Evolutionary conservation across 2,329 filamentous ascomycete genomes (phyloP), one percentile per base, ranked within the genome.

Genomic region (Sporothrix dimorphospora): DNA sequence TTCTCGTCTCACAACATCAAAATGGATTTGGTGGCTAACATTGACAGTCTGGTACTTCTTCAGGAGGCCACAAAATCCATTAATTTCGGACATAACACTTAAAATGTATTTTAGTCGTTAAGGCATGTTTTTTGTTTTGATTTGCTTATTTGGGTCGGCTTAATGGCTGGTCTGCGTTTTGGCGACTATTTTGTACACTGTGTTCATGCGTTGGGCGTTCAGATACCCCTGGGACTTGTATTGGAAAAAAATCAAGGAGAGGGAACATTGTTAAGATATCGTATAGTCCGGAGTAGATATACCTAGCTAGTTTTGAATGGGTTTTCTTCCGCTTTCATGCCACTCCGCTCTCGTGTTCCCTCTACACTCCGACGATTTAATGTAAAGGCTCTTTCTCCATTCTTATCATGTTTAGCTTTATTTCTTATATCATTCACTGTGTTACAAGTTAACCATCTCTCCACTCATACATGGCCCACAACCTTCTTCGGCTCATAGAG

Each of bases 401-500:
- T 42, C 3, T 14, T 11, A n/a, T n/a, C n/a, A n/a, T n/a, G n/a
- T 42, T 42, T 42, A 1, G 21, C 19, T 27, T 63, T 24, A n/a
- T n/a, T n/a, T n/a, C n/a, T n/a, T 19, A 16, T 63, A 5, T 40
- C 57, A 24, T 21, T 4, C 11, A 6, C 21, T 24, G 11, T 12
- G n/a, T 49, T 40, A 38, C 47, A 9, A 14, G 47, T 30, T 16
- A 5, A 19, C 40, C 40, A 24, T 42, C 49, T 42, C 40, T 40
- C n/a, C 65, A 72, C 42, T 47, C 24, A 78, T 3, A 70, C 68
- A 73, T 80, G 82, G 0, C 85, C 83, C 11, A 77, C 61, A 24
- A 86, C 80, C 21, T 79, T 75, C 82, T 88, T 86, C 1, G 87
- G 86, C 75, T 85, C 73, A 79, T 91, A 92, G n/a, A 86, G 82